Conservation (phyloP, 2,329 filamentous ascomycete species). For the Colletotrichum sp. region DNA sequence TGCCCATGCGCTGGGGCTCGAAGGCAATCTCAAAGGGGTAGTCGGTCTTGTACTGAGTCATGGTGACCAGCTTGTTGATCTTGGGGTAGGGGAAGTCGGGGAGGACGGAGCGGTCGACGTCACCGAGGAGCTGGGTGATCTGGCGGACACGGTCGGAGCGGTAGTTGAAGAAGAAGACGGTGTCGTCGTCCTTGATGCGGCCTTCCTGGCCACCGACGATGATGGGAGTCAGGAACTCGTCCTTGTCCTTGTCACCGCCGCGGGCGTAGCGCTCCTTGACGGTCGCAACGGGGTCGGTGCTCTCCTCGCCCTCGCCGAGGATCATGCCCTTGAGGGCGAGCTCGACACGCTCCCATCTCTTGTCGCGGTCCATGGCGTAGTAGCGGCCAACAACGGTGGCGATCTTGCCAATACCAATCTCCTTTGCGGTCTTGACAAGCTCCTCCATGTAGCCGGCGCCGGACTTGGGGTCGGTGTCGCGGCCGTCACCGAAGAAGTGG, state of each 20-base stretch:
- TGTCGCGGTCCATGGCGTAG: constrained; percentile 99
- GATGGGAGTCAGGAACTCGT: constrained; percentile 98
- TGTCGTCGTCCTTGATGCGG: constrained; percentile 89
- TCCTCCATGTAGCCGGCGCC: constrained; percentile 87
- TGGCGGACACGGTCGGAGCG: constrained; percentile 96
- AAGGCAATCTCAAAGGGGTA: constrained; percentile 94
- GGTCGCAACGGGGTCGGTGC: constrained; percentile 82
- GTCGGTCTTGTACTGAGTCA: constrained; percentile 98
- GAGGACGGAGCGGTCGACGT: constrained; percentile 86
- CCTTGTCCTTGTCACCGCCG: constrained; percentile 72
- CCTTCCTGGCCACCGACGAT: constrained; percentile 87
- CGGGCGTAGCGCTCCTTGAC: constrained; percentile 88
- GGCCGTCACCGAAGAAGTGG: constrained; percentile 98
- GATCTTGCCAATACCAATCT: constrained; percentile 85
- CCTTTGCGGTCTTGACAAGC: constrained; percentile 79
- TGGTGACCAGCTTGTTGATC: constrained; percentile 84
- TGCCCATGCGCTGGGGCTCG: constrained; percentile 92
- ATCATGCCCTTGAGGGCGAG: constrained; percentile 87
- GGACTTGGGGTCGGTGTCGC: constrained; percentile 97
- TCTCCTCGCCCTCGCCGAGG: constrained; percentile 84
- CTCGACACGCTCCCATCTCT: constrained; percentile 97
- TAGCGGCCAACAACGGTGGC: constrained; percentile 95
- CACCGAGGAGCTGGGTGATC: constrained; percentile 91
- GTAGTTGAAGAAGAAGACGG: constrained; percentile 99
- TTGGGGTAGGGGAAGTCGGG: constrained; percentile 95